A percentile compares a stretch with the other conserved stretches of the same genome.
Evolutionary conservation across 768 basidiomycete species (phyloP).

Genomic region (Sarcomyxa edulis): DNA sequence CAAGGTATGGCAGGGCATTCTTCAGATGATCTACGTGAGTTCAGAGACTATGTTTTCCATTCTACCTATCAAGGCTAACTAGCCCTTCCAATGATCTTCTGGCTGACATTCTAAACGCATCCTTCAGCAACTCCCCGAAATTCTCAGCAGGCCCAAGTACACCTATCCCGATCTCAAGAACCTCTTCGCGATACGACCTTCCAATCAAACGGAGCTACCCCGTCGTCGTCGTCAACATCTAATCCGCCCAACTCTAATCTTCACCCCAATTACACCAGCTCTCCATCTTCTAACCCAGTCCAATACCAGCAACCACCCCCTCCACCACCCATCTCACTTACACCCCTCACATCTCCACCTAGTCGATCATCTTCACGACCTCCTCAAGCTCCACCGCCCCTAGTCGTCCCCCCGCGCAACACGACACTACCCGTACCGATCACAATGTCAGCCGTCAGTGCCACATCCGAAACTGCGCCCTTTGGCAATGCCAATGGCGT

Average conservation of each 20-base stretch:
- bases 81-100: conserved; percentile 4
- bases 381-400: no score
- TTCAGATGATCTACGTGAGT: no score
- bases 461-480: conserved; percentile 26
- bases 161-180: conserved; percentile 36
- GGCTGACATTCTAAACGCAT: conserved; percentile 8
- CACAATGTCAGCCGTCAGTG: conserved; percentile 22
- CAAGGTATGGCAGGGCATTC: no score
- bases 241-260: no score
- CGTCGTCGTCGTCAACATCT: conserved; percentile 18
- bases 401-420: no score
- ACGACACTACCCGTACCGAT: conserved; percentile 16
- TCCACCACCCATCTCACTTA: no score
- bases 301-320: no score
- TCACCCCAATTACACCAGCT: no score
- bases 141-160: conserved; percentile 23
- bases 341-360: no score
- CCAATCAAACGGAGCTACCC: conserved; percentile 9
- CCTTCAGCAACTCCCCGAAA: conserved; percentile 22
- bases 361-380: no score
- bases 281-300: no score
- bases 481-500: conserved; percentile 12
- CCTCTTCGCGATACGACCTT: conserved; percentile 28
- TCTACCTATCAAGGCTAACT: conserved; percentile 32
- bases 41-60: no score